phyloP scores from a whole-genome alignment of 345 rosid genomes.

The Isatis tinctoria region DNA sequence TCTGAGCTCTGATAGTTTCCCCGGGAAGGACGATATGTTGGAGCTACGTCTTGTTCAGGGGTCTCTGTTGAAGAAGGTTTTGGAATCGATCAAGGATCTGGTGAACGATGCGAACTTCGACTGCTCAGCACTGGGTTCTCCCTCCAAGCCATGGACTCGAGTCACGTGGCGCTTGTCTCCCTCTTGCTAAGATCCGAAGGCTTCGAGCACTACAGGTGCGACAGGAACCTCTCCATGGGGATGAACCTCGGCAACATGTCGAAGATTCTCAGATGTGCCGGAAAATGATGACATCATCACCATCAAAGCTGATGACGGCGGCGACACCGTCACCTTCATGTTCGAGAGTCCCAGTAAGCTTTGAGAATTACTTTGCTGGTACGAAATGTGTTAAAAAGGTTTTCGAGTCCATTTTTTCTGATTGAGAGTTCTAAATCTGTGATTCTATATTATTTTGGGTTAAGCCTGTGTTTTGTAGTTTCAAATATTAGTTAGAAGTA shows the following conservation, averaged over 20 bases:
- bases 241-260: slow-evolving; percentile 90
- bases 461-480: not conserved
- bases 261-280: slow-evolving; percentile 93
- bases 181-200: slow-evolving; percentile 92
- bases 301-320: slow-evolving; percentile 91
- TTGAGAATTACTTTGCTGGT: not conserved
- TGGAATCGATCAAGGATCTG: slow-evolving; percentile 89
- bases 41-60: slow-evolving; percentile 95
- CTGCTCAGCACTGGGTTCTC: slow-evolving; percentile 93
- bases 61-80: slow-evolving; percentile 87
- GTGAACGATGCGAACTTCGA: slow-evolving; percentile 98
- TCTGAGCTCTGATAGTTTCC: not conserved
- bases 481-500: too few relatives aligned
- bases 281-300: slow-evolving; percentile 96
- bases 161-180: slow-evolving; percentile 95
- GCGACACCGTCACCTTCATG: slow-evolving; percentile 98
- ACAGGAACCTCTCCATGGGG: slow-evolving; percentile 89
- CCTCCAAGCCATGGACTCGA: slow-evolving; percentile 98
- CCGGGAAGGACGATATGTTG: slow-evolving; percentile 60
- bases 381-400: not conserved
- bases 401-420: not conserved
- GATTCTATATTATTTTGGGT: not conserved
- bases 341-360: slow-evolving; percentile 93
- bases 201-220: slow-evolving; percentile 96
- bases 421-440: not conserved